Evolutionary conservation across 805 yeast genomes (phyloP), one percentile per base, ranked within the genome.

Genomic region (Saccharomycopsis oosterbeekiorum): DNA sequence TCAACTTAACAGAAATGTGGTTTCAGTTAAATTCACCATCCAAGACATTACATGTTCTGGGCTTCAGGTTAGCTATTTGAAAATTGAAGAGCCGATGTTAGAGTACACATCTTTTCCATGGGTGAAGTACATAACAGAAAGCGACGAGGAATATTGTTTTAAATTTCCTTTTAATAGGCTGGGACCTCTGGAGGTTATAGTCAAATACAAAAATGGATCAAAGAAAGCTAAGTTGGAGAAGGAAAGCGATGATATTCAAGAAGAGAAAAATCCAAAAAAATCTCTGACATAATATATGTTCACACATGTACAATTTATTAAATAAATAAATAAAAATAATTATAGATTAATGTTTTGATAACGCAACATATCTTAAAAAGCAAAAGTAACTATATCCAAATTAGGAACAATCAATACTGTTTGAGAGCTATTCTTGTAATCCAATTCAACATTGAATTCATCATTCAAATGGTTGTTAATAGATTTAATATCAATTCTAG

Each of bases 21-120:
- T 84, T 51, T 76, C 73, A 63, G 79, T 84, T 50, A 78, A 78
- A 58, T 88, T 88, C 67, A 83, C 84, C 64, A 78, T 88, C 55
- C 88, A 88, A 1, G 79, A 84, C 71, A 71, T 80, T 61, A 78
- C 89, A 0, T 80, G 84, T 63, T 83, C 89, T 53, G 90, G 90
- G 0, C 71, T 88, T 42, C 83, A 82, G 66, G 78, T 88, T 24
- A 86, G 82, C 42, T 88, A 84, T 66, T 70, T 88, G 58, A 83
- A 84, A 64, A 85, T 88, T 15, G 81, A 80, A 26, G 96, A 88
- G 67, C 80, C 79, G 5, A 78, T 77, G 58, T 70, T 86, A 68
- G 75, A 80, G 59, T 84, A 84, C 66, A 83, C 88, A 5, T 80
- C 88, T 51, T 87, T 88, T 68, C 92, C 94, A 0, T 88, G 96